phyloP scores from a whole-genome alignment of 495 filamentous ascomycete genomes.

The Penicillium subrubescens region DNA sequence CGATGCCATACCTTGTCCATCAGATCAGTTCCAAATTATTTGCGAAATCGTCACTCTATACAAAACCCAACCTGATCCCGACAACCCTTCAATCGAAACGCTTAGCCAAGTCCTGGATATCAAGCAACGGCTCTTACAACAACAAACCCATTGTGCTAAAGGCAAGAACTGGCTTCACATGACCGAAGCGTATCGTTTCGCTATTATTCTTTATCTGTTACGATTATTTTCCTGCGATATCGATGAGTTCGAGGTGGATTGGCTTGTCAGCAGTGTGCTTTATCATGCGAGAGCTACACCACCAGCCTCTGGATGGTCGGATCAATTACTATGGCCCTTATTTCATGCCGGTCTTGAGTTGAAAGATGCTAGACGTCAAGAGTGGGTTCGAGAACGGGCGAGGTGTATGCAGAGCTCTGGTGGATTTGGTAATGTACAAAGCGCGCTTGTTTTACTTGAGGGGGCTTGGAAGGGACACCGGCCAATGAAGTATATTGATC shows the following conservation, averaged over 20 bases:
- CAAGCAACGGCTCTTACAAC: not conserved
- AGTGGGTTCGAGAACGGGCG: not conserved
- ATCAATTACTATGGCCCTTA: not conserved
- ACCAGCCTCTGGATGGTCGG: not conserved
- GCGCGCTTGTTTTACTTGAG: conserved; percentile 12
- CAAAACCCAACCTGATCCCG: not conserved
- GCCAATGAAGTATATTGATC: conserved; percentile 7
- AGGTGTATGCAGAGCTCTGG: conserved; percentile 1
- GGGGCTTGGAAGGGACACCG: conserved; percentile 2
- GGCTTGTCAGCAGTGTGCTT: not conserved
- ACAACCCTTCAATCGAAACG: not conserved
- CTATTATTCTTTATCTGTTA: not conserved
- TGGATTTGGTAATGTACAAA: conserved; percentile 13
- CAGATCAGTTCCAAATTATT: not conserved
- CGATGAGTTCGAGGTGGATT: not conserved
- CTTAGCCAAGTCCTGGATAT: not conserved
- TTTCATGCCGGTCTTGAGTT: not conserved
- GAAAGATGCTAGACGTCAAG: not conserved
- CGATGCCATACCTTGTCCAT: not conserved
- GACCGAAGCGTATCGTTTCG: not conserved
- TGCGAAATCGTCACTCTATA: not conserved
- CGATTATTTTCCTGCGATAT: not conserved
- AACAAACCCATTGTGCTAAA: not conserved
- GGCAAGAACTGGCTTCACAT: not conserved
- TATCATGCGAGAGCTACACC: not conserved